These are phyloP conservation scores for Scytalidium sp. DNA, from an alignment of 2,329 filamentous ascomycete species.

Conservation along the genomic window DNA sequence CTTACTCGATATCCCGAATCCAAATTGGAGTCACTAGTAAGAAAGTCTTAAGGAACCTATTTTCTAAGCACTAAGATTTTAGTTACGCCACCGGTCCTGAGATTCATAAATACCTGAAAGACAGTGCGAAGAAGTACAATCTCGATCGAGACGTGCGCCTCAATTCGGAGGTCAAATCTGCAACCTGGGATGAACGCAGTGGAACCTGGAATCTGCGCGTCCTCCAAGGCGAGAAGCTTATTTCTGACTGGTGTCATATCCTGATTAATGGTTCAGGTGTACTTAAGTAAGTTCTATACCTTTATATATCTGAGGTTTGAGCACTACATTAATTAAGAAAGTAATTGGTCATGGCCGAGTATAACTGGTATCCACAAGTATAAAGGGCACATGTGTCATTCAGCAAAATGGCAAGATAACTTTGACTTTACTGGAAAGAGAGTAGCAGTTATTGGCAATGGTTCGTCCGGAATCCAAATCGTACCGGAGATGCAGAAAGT, in stretches of 20 bases:
- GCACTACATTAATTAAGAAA: neutral
- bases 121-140: constrained; percentile 46
- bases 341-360: constrained; percentile 53
- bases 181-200: no score
- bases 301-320: constrained; percentile 14
- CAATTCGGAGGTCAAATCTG: constrained; percentile 46
- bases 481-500: constrained; percentile 49
- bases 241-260: no score
- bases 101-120: constrained; percentile 49
- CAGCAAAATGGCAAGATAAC: constrained; percentile 55
- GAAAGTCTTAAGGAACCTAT: constrained; percentile 64
- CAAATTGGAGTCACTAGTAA: constrained; percentile 51
- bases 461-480: constrained; percentile 57
- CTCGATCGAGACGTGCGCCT: constrained; percentile 54
- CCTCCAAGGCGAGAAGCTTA: no score
- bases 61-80: constrained; percentile 25
- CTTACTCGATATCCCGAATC: no score
- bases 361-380: constrained; percentile 54
- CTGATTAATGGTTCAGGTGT: no score
- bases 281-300: neutral
- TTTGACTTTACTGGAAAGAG: constrained; percentile 36
- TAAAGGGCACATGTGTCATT: constrained; percentile 54
- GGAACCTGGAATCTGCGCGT: constrained; percentile 37
- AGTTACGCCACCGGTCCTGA: constrained; percentile 57
- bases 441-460: constrained; percentile 62